Evolutionary conservation across 83 land plant genomes (phyloP).

Genomic region (Diphasiastrum complanatum): DNA sequence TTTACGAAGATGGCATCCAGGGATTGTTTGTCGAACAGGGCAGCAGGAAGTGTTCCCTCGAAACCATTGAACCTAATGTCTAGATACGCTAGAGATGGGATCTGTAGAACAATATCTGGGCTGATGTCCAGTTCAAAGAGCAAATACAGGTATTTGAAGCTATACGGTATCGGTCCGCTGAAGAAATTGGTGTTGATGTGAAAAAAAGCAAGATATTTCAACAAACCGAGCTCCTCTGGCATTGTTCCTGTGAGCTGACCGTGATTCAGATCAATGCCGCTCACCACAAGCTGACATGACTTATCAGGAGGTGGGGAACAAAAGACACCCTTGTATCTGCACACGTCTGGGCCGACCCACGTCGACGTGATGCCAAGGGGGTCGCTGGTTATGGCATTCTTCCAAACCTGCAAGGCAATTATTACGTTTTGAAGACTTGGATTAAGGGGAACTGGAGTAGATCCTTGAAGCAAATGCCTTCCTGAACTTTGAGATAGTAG

Average conservation of each 20-base stretch:
- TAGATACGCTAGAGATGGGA: slow-evolving; percentile 43
- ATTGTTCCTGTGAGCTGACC: slow-evolving; percentile 52
- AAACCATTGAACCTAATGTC: slow-evolving; percentile 67
- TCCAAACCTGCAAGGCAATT: slow-evolving; percentile 70
- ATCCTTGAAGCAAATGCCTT: too few species aligned
- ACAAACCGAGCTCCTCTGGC: slow-evolving; percentile 57
- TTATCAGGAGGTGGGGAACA: slow-evolving; percentile 39
- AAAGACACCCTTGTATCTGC: slow-evolving; percentile 53
- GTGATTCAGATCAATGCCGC: slow-evolving; percentile 64
- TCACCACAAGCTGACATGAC: slow-evolving; percentile 32
- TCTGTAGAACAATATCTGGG: slow-evolving; percentile 37
- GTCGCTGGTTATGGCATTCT: slow-evolving; percentile 52
- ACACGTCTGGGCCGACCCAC: slow-evolving; percentile 61
- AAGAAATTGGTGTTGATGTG: slow-evolving; percentile 72
- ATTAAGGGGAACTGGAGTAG: too few species aligned
- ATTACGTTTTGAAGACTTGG: slow-evolving; percentile 43
- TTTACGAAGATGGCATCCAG: slow-evolving; percentile 70
- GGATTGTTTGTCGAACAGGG: slow-evolving; percentile 51
- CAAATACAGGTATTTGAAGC: slow-evolving; percentile 30
- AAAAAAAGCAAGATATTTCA: slow-evolving; percentile 52
- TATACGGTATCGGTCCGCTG: slow-evolving; percentile 47
- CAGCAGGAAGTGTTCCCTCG: slow-evolving; percentile 51
- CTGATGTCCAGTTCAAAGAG: slow-evolving; percentile 66
- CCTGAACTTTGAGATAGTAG: too few species aligned
- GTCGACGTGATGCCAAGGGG: slow-evolving; percentile 41